Percentiles rank a stretch among this genome's conserved stretches.
Evolutionary conservation across 495 filamentous ascomycete genomes (phyloP).

Genomic region (Tuber borchii): DNA sequence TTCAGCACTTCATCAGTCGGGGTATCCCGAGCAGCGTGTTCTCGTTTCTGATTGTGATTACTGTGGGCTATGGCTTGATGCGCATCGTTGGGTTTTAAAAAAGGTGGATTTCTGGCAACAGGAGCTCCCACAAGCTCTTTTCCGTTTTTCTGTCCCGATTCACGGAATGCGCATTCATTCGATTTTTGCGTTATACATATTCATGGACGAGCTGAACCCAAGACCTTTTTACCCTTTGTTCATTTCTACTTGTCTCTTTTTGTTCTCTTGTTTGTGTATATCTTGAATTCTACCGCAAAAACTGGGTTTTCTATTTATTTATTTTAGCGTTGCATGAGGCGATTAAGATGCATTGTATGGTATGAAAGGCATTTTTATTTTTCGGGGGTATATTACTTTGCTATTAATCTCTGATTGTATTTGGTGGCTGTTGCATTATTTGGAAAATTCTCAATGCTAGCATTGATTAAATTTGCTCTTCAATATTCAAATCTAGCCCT

Average conservation of each 20-base stretch:
- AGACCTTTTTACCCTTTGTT: background rate
- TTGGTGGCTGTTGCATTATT: background rate
- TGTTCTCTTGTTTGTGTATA: background rate
- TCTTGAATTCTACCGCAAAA: background rate
- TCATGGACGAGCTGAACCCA: background rate
- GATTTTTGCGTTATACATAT: background rate
- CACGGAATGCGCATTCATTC: background rate
- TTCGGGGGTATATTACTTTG: background rate
- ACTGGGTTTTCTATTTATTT: background rate
- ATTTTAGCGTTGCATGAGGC: background rate
- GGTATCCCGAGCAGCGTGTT: slow-evolving; percentile 82
- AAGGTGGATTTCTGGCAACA: background rate
- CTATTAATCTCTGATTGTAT: background rate
- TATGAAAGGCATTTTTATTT: background rate
- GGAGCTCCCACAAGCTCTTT: slow-evolving; percentile 2
- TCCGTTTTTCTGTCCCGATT: background rate
- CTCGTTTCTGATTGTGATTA: slow-evolving; percentile 73
- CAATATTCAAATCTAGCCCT: background rate
- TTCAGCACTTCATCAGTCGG: slow-evolving; percentile 86
- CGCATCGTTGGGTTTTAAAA: slow-evolving; percentile 62
- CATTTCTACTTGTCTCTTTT: background rate
- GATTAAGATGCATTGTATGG: background rate
- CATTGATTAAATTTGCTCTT: background rate
- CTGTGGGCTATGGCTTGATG: slow-evolving; percentile 84
- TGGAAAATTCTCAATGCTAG: background rate